phyloP scores from a whole-genome alignment of 768 basidiomycete genomes.

The Baorangia bicolor region DNA sequence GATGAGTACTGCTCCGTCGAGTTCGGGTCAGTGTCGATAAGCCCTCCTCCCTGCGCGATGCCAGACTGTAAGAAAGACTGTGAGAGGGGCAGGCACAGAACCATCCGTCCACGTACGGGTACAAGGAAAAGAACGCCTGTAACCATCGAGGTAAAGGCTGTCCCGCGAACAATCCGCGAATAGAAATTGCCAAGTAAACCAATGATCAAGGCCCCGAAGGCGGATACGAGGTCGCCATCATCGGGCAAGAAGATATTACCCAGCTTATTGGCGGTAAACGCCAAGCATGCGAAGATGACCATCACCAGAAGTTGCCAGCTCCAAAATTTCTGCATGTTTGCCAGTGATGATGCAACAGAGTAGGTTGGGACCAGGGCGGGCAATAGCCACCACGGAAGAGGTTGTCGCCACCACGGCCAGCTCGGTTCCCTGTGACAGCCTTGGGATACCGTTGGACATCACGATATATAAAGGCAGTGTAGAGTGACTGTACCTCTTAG shows the following conservation, averaged over 20 bases:
- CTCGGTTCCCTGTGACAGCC: slow-evolving; percentile 72
- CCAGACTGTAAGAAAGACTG: slow-evolving; percentile 52
- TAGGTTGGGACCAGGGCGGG: slow-evolving; percentile 76
- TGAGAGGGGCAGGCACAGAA: slow-evolving; percentile 8
- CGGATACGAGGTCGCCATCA: slow-evolving; percentile 72
- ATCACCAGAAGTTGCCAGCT: slow-evolving; percentile 75
- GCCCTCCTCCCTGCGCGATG: slow-evolving; percentile 71
- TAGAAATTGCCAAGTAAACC: slow-evolving; percentile 83
- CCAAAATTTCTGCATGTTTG: slow-evolving; percentile 70
- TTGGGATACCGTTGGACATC: slow-evolving; percentile 36
- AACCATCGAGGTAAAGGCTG: slow-evolving; percentile 90
- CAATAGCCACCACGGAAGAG: slow-evolving; percentile 80
- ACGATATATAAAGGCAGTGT: slow-evolving; percentile 11
- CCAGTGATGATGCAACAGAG: slow-evolving; percentile 69
- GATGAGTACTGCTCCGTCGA: slow-evolving; percentile 64
- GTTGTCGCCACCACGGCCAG: slow-evolving; percentile 78
- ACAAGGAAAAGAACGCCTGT: slow-evolving; percentile 90
- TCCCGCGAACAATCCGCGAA: slow-evolving; percentile 70
- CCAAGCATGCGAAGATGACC: slow-evolving; percentile 78
- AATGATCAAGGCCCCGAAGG: slow-evolving; percentile 74
- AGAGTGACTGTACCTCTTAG: slow-evolving; percentile 24
- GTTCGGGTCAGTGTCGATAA: slow-evolving; percentile 50
- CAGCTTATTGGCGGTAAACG: slow-evolving; percentile 68
- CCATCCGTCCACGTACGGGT: slow-evolving; percentile 53
- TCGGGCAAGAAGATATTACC: slow-evolving; percentile 61